Base-by-base conservation (phyloP, 1,284 basidiomycete species). In the Rhodofomes roseus region DNA sequence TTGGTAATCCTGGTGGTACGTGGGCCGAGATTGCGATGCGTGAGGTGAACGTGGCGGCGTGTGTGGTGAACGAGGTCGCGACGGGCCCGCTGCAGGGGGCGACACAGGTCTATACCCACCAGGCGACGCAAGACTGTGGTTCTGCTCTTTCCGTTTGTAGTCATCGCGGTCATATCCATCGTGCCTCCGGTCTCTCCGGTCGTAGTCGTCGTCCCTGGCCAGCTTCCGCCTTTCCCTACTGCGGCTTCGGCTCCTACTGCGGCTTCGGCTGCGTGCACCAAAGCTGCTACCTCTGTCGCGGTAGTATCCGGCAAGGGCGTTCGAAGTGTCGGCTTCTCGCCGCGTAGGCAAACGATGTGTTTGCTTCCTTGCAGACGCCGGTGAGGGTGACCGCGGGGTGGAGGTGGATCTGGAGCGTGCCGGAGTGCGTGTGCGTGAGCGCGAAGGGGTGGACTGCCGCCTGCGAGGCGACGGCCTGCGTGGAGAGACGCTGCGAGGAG, bases 301-400 rank as follows among this genome's bases (percentile, higher is more conserved):
- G 16, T 64, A 62, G 40, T 68, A 68, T 9, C 62, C 58, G 1
- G 54, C 58, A 4, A 62, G 64, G 36, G 60, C 60, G 14, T 61
- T 56, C 25, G 59, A 52, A 20, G 63, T 34, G 44, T 65, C 34
- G 50, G 63, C 31, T 52, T 61, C 56, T 11, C 67, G 63, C 1
- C 68, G 68, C 5, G 68, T 66, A 8, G 72, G 72, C 2, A 73
- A 58, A 41, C 72, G 60, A 54, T 73, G 72, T 58, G 70, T 71
- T 63, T 70, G 70, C 59, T 66, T 68, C 8, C 62, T 63, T 20
- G 50, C 6, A 31, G 65, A 61, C 20, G 59, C 63, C 16, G 69
- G 69, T 1, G 71, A 70, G 1, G 60, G 51, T 2, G 72, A 70
- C 5, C 50, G 50, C 11, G 34, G 50, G 2, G 50, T 52, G 7